Percentiles rank a stretch among this genome's conserved stretches.
Evolutionary conservation across 192 early-diverging fungal species (phyloP).

Genomic region (Coemansia sp.): DNA sequence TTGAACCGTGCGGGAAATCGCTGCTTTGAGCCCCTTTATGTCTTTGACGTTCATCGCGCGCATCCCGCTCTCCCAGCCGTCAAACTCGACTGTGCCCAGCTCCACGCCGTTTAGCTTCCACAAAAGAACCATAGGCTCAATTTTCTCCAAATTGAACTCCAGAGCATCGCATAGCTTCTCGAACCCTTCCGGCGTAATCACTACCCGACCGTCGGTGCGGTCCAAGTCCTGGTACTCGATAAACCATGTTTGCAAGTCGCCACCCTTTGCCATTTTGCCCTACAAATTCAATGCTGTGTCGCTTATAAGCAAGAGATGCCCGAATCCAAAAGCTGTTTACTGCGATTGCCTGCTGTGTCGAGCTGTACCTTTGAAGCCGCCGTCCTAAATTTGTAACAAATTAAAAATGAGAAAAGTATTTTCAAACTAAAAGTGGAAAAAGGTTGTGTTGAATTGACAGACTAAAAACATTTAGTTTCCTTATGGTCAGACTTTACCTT

Average conservation of each 20-base stretch:
- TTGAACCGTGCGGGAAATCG: constrained; percentile 5
- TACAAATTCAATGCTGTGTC: constrained; percentile 8
- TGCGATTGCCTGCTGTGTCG: background rate
- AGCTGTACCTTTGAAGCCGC: background rate
- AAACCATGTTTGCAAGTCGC: constrained; percentile 28
- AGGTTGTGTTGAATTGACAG: background rate
- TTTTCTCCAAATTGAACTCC: constrained; percentile 27
- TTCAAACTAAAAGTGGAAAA: background rate
- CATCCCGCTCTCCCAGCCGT: constrained; percentile 25
- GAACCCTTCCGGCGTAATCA: constrained; percentile 41
- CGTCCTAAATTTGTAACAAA: background rate
- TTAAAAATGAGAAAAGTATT: background rate
- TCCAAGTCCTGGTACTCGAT: constrained; percentile 39
- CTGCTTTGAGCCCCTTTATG: constrained; percentile 14
- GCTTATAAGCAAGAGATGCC: background rate
- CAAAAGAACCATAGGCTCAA: constrained; percentile 39
- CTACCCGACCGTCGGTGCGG: constrained; percentile 21
- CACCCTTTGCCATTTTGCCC: constrained; percentile 11
- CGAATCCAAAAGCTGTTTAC: background rate
- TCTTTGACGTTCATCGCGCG: constrained; percentile 19
- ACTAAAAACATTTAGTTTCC: background rate
- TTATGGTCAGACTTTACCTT: constrained; percentile 1
- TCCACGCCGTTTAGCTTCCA: constrained; percentile 43
- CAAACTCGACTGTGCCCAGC: constrained; percentile 28
- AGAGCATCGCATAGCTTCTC: constrained; percentile 38